Base-by-base conservation (phyloP, 2,329 filamentous ascomycete genomes). In the Penicillium sp. region DNA sequence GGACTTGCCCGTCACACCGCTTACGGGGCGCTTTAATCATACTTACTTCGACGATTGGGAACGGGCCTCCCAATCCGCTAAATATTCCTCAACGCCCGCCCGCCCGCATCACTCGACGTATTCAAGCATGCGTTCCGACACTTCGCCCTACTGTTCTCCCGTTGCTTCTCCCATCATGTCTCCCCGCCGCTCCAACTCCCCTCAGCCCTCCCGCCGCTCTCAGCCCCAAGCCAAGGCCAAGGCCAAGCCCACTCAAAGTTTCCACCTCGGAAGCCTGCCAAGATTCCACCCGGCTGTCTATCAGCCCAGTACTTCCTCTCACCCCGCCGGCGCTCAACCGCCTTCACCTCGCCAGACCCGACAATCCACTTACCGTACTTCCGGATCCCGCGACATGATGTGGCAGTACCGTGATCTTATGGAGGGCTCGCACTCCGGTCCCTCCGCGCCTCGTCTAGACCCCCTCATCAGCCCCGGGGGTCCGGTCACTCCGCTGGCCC, bases 221-320 rank as follows among this genome's bases (percentile, higher is more conserved):
- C 69, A 74, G 44, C 69, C 66, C 38, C 54, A 67, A 22, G 53
- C 71, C 49, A 75, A 77, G 59, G 60, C 71, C 50, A 75, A 77
- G 58, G 60, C 71, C 50, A 75, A 77, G 58, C 63, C 71, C n/a
- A 63, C 67, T 13, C 67, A 72, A 13, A 60, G 66, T 24, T 70
- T 77, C 62, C 69, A 75, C 44, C 70, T 79, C 11, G 70, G 68
- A 43, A 74, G 61, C 44, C 66, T 79, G 16, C 77, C 77, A n/a
- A 71, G 76, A 27, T 79, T 77, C 58, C 76, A 79, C 60, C 77
- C 77, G 1, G 71, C 75, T 9, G 73, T 77, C 52, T 79, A 77
- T 55, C 74, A 73, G 49, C 65, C 72, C 5, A 56, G 63, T 8
- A 58, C 58, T 40, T 62, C 52, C 46, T 56, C 64, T 9, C 63